Evolutionary conservation across 2,329 filamentous ascomycete genomes (phyloP), one percentile per base, ranked within the genome.

Genomic region (Neonectria coccinea): DNA sequence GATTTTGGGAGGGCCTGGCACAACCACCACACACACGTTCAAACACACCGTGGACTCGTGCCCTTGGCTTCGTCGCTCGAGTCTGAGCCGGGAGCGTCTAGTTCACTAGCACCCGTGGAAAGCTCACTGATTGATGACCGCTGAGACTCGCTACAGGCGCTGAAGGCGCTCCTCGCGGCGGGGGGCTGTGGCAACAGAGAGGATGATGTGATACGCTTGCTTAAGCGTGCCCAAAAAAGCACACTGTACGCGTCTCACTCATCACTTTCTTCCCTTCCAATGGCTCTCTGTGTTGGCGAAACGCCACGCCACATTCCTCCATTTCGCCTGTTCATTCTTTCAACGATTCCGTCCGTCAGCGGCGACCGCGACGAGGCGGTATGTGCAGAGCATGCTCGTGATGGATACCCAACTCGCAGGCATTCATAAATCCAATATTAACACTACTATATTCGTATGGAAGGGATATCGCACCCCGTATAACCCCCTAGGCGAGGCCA

Each of bases 241-340:
- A 41, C 53, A 62, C 44, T 50, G 54, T 51, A 56, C 54, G 47
- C 22, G 39, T 29, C 41, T 36, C 10, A n/a, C 16, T 48, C 39
- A 42, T 18, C n/a, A 11, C 39, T 33, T 39, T 41, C 9, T 18
- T 18, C 9, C n/a, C 39, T 33, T 39, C 47, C 16, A 25, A 22
- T 27, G 22, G 12, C 59, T 56, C 27, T 22, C 10, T 10, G 18
- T 10, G 18, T 10, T 51, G 29, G 50, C 48, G 33, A 48, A 41
- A 47, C 33, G 31, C 18, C 55, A 63, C 60, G 60, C 55, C 55
- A 58, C 52, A 61, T 62, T 63, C 55, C 60, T 58, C 12, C 20
- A 27, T 11, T 18, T 60, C 48, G 33, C 50, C 9, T 33, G 51
- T 41, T 39, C 60, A 58, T 63, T 58, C 55, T 59, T 64, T 12